Percentiles rank a stretch among this genome's conserved stretches.
These are phyloP conservation scores for Phytopythium aichiense DNA, from an alignment of 352 stramenopile species.

Conservation along the genomic window DNA sequence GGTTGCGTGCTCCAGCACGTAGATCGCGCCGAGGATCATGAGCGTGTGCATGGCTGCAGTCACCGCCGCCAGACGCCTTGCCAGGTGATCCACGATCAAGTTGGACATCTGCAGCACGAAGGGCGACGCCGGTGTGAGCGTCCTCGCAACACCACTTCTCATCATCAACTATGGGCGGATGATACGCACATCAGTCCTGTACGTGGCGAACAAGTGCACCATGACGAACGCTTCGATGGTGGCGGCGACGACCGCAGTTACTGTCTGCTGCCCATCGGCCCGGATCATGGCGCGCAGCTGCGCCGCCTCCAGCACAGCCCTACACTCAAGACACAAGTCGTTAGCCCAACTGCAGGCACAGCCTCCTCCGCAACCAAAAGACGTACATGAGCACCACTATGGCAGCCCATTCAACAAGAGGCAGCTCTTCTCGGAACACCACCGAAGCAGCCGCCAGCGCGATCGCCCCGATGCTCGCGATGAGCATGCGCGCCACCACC, in stretches of 20 bases:
- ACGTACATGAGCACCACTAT: neutral
- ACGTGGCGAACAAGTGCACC: neutral
- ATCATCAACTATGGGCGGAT: neutral
- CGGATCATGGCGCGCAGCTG: neutral
- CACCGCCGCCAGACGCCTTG: slow-evolving; percentile 22
- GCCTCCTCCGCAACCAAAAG: neutral
- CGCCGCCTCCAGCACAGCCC: neutral
- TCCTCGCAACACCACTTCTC: neutral
- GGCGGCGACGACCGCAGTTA: neutral
- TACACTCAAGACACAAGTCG: neutral
- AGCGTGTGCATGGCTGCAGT: slow-evolving; percentile 29
- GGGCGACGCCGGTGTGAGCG: neutral
- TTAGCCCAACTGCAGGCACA: neutral
- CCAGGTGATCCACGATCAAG: slow-evolving; percentile 35
- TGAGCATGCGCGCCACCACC: neutral
- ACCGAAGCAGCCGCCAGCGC: neutral
- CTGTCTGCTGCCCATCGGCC: neutral
- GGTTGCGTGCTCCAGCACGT: slow-evolving; percentile 14
- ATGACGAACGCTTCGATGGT: neutral
- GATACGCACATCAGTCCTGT: neutral
- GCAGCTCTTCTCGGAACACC: neutral
- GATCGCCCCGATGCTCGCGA: neutral
- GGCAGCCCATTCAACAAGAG: neutral
- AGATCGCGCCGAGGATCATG: slow-evolving; percentile 26
- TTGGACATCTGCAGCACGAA: slow-evolving; percentile 3